phyloP scores from a whole-genome alignment of 805 yeast genomes.

The Nakazawaea holstii region DNA sequence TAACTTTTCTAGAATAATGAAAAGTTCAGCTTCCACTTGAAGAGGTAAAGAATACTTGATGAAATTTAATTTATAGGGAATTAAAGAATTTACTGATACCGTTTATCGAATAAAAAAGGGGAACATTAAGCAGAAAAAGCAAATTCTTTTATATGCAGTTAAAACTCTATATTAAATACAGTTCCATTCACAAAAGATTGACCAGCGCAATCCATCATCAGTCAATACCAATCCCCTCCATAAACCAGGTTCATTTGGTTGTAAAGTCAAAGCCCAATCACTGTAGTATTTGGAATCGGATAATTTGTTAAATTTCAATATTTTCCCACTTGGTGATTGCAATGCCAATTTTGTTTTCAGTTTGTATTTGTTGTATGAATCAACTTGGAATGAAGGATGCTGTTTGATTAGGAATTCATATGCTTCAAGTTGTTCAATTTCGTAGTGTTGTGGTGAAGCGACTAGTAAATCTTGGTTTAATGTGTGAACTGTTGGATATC shows the following conservation, averaged over 20 bases:
- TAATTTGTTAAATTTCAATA: constrained; percentile 49
- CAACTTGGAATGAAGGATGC: constrained; percentile 41
- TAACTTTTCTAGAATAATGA: too few species aligned
- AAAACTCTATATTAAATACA: too few species aligned
- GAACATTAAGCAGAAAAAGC: too few species aligned
- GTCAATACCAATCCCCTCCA: constrained; percentile 83
- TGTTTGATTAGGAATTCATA: constrained; percentile 64
- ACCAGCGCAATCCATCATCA: constrained; percentile 75
- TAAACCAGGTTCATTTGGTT: constrained; percentile 65
- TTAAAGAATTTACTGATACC: too few species aligned
- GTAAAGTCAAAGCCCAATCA: constrained; percentile 53
- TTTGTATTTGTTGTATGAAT: constrained; percentile 13
- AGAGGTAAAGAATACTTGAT: too few species aligned
- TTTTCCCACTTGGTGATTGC: constrained; percentile 82
- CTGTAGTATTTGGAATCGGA: constrained; percentile 44
- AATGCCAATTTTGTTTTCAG: constrained; percentile 57
- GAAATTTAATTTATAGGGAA: too few species aligned
- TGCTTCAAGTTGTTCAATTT: constrained; percentile 48
- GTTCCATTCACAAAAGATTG: constrained; percentile 88
- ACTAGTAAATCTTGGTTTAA: constrained; percentile 74
- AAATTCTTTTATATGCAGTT: too few species aligned
- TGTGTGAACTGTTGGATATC: constrained; percentile 67
- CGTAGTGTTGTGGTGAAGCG: constrained; percentile 75
- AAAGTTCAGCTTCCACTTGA: too few species aligned
- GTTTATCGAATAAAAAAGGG: neutral